Evolutionary conservation across 768 basidiomycete species (phyloP).

Genomic region (Russula dissimulans): DNA sequence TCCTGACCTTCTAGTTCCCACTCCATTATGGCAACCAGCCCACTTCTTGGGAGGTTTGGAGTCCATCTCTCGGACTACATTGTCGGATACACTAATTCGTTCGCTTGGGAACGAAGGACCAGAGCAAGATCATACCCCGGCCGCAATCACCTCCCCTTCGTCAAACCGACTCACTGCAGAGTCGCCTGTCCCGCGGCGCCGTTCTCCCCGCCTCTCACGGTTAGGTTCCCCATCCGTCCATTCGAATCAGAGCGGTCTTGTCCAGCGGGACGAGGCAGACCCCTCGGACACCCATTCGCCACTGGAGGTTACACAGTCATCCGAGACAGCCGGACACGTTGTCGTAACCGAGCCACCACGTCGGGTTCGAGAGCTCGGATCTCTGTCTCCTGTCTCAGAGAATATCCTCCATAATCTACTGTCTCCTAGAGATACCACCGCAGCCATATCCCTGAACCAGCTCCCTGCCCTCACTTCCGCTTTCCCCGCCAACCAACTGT

Average conservation of each 20-base stretch:
- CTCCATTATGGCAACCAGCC: neutral
- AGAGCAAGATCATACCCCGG: neutral
- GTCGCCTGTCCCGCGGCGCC: neutral
- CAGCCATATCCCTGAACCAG: neutral
- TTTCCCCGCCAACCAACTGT: neutral
- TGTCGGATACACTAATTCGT: neutral
- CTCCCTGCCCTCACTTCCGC: neutral
- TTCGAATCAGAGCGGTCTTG: neutral
- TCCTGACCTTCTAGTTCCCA: slow-evolving; percentile 11
- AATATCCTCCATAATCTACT: slow-evolving; percentile 26
- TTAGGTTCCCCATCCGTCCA: neutral
- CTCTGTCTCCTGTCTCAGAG: slow-evolving; percentile 52
- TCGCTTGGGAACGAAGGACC: neutral
- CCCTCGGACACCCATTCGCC: neutral
- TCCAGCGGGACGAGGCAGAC: neutral
- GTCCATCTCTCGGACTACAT: neutral
- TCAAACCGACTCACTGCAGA: neutral
- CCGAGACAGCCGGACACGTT: neutral
- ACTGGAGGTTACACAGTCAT: neutral
- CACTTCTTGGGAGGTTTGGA: neutral
- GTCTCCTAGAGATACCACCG: neutral
- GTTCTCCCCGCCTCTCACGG: neutral
- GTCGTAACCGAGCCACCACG: neutral
- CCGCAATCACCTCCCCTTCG: neutral
- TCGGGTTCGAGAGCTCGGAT: slow-evolving; percentile 37